Evolutionary conservation across 1,139 yeast species (phyloP), one percentile per base, ranked within the genome.

Genomic region (Geotrichum cucujoidarum): DNA sequence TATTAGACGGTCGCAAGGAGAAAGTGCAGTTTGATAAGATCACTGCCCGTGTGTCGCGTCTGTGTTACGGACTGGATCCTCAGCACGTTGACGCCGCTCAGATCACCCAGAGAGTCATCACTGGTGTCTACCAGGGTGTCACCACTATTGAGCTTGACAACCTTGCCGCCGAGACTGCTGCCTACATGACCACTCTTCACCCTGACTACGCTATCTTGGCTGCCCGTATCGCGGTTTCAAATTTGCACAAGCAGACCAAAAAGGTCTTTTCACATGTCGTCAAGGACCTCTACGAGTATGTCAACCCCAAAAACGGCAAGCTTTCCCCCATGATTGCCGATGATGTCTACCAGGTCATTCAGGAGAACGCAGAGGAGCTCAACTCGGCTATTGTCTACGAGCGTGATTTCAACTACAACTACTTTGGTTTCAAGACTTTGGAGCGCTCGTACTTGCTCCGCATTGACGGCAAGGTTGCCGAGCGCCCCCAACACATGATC

Each of bases 91-190:
- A 88, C 63, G 87, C 95, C 43, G 95, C 83, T 48, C 83, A 87
- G 58, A 85, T 88, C 67, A 87, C 96, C 32, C 95, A 87, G 67
- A 77, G 90, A 64, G 89, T 86, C 57, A 86, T 86, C 55, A 78
- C 90, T 22, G 96, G 95, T 58, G 95, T 88, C 48, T 88, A 88
- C 71, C 95, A 89, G 62, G 98, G 98, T 60, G 98, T 92, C 48
- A 89, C 92, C 62, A 92, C 98, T 50, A 79, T 86, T 56, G 97
- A 89, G 67, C 77, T 90, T 56, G 92, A 86, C 60, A 89, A 92
- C 69, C 76, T 92, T 50, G 95, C 96, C 44, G 96, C 97, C 37
- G 98, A 92, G 70, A 89, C 97, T 35, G 94, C 97, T 50, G 97
- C 97, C 38, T 84, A 86, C 62, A 84, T 90, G 95, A 87, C 97